These are phyloP conservation scores for Adansonia madagascariensis DNA, from an alignment of 441 rosid genomes.

Conservation along the genomic window DNA sequence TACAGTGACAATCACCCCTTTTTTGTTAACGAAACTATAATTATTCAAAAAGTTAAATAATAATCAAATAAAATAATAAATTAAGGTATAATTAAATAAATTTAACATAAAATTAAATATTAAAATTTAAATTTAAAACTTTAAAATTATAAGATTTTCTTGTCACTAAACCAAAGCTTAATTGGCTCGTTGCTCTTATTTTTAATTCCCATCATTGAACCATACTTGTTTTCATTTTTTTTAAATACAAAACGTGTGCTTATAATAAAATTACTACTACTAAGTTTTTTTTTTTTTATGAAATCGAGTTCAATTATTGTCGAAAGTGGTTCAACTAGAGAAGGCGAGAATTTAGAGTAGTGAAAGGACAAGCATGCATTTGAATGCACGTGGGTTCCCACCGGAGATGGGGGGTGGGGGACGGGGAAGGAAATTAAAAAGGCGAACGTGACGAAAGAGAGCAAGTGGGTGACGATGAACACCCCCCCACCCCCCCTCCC, in stretches of 20 bases:
- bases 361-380: conserved; percentile 18
- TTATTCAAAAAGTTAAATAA: too few species aligned
- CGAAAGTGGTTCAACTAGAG: background rate
- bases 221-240: background rate
- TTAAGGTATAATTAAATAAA: too few species aligned
- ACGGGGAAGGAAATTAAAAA: background rate
- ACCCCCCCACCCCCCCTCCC: too few species aligned
- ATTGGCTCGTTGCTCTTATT: background rate
- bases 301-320: background rate
- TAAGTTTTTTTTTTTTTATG: background rate
- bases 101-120: too few species aligned
- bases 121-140: too few species aligned
- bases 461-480: conserved; percentile 23
- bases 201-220: background rate
- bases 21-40: too few species aligned
- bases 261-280: background rate
- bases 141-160: too few species aligned
- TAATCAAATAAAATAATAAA: too few species aligned
- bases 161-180: too few species aligned
- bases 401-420: conserved; percentile 9
- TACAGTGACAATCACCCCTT: background rate
- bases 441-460: conserved; percentile 10
- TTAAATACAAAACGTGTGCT: background rate
- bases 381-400: conserved; percentile 14
- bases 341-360: background rate